Evolutionary conservation across 345 rosid genomes (phyloP).

Genomic region (Streptanthus diversifolius): DNA sequence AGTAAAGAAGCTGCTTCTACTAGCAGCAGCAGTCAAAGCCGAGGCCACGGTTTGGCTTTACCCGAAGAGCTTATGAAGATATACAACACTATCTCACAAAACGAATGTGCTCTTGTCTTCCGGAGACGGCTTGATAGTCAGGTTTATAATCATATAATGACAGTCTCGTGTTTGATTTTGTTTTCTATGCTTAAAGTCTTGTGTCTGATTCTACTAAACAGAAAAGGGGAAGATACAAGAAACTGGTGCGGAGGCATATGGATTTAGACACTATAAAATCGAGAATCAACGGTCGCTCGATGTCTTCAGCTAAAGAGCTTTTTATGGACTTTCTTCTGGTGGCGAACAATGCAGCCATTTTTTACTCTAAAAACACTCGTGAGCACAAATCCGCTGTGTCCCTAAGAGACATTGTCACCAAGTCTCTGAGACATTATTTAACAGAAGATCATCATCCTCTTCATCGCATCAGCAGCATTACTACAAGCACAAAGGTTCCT

Average conservation of each 20-base stretch:
- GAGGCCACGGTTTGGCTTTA: slow-evolving; percentile 21
- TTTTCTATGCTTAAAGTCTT: not conserved
- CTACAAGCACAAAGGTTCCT: slow-evolving; percentile 21
- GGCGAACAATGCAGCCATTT: slow-evolving; percentile 68
- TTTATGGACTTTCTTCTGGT: slow-evolving; percentile 68
- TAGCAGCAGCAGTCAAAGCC: slow-evolving; percentile 29
- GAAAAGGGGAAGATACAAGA: slow-evolving; percentile 92
- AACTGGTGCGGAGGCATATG: slow-evolving; percentile 61
- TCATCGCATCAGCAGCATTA: slow-evolving; percentile 18
- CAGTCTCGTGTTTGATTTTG: not conserved
- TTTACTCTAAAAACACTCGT: slow-evolving; percentile 72
- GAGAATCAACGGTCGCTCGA: slow-evolving; percentile 42
- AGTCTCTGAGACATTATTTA: slow-evolving; percentile 44
- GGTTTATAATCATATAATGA: slow-evolving; percentile 42
- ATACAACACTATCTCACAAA: slow-evolving; percentile 44
- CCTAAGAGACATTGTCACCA: slow-evolving; percentile 55
- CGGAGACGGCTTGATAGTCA: slow-evolving; percentile 74
- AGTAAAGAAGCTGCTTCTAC: slow-evolving; percentile 45
- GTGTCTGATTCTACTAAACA: slow-evolving; percentile 30
- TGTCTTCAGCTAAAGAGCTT: slow-evolving; percentile 53
- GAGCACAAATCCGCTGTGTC: slow-evolving; percentile 69
- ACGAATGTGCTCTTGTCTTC: slow-evolving; percentile 60
- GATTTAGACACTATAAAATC: slow-evolving; percentile 71
- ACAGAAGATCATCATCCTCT: slow-evolving; percentile 31
- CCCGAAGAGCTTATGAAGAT: slow-evolving; percentile 46